Conservation (phyloP, 176 grass and related monocot genomes). For the Eremochloa ophiuroides region DNA sequence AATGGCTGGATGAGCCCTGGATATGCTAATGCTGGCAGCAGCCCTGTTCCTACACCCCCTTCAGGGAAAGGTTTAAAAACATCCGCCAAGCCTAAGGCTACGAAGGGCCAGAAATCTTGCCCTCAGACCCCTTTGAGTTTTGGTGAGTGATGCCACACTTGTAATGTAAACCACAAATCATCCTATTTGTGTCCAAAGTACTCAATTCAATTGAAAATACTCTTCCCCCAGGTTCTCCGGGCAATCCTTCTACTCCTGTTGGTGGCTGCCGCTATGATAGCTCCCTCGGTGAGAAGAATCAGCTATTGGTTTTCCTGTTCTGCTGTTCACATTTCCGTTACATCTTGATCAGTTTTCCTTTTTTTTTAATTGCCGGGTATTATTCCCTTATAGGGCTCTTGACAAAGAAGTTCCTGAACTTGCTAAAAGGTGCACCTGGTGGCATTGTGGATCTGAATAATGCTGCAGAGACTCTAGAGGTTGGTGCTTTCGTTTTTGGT, state of each 20-base stretch:
- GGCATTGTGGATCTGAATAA: constrained; percentile 87
- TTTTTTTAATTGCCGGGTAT: neutral
- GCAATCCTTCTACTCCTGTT: constrained; percentile 54
- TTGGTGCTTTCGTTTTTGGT: constrained; percentile 19
- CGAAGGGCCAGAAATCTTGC: constrained; percentile 57
- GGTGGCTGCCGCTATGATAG: constrained; percentile 75
- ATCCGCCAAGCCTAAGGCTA: constrained; percentile 33
- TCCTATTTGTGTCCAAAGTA: neutral
- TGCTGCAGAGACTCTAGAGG: constrained; percentile 79
- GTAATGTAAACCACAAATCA: neutral
- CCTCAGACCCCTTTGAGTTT: constrained; percentile 55
- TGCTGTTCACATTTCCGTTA: neutral
- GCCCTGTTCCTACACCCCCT: constrained; percentile 50
- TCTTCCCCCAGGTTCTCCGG: constrained; percentile 56
- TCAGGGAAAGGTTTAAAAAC: constrained; percentile 59
- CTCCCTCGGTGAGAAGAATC: constrained; percentile 59
- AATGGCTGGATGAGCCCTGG: constrained; percentile 63
- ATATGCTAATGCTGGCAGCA: constrained; percentile 36
- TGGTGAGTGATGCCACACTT: constrained; percentile 40
- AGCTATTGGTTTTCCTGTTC: neutral
- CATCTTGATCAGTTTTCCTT: constrained; percentile 3
- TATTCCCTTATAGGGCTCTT: constrained; percentile 43
- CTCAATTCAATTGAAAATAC: constrained; percentile 10
- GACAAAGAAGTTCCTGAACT: constrained; percentile 84
- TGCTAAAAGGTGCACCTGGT: constrained; percentile 72